Conservation (phyloP, 768 basidiomycete genomes). For the Suillus decipiens region DNA sequence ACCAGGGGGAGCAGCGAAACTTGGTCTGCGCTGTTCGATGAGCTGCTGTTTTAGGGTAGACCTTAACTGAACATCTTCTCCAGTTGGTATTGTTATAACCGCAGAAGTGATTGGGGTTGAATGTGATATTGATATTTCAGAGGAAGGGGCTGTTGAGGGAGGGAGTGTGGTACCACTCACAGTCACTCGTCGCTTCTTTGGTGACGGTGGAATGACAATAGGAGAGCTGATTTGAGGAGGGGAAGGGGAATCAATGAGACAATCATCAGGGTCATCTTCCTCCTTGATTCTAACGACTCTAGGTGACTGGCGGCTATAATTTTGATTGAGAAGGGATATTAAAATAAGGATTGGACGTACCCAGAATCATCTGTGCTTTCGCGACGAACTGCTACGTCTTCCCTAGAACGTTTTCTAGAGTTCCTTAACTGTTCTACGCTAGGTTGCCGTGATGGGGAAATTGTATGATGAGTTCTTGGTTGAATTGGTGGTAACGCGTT, state of each 20-base stretch:
- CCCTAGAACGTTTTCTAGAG: constrained; percentile 47
- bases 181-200: constrained; percentile 72
- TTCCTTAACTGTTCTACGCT: constrained; percentile 31
- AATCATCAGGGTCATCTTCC: constrained; percentile 56
- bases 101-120: constrained; percentile 68
- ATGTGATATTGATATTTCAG: constrained; percentile 45
- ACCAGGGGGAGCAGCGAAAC: constrained; percentile 40
- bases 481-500: constrained; percentile 73
- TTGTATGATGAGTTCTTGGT: constrained; percentile 35
- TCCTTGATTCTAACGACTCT: constrained; percentile 57
- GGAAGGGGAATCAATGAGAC: constrained; percentile 38
- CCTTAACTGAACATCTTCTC: constrained; percentile 58
- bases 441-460: constrained; percentile 36
- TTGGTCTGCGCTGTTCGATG: constrained; percentile 70
- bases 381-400: constrained; percentile 35
- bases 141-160: constrained; percentile 46
- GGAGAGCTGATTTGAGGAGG: constrained; percentile 33
- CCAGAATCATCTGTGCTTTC: constrained; percentile 43
- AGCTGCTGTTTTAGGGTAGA: constrained; percentile 71
- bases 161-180: constrained; percentile 56
- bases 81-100: constrained; percentile 60
- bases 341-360: constrained; percentile 39
- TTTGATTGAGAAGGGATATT: constrained; percentile 19
- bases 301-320: constrained; percentile 46
- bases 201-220: constrained; percentile 41